These are phyloP conservation scores for Podila clonocystis DNA, from an alignment of 192 early-diverging fungal genomes.

Conservation along the genomic window DNA sequence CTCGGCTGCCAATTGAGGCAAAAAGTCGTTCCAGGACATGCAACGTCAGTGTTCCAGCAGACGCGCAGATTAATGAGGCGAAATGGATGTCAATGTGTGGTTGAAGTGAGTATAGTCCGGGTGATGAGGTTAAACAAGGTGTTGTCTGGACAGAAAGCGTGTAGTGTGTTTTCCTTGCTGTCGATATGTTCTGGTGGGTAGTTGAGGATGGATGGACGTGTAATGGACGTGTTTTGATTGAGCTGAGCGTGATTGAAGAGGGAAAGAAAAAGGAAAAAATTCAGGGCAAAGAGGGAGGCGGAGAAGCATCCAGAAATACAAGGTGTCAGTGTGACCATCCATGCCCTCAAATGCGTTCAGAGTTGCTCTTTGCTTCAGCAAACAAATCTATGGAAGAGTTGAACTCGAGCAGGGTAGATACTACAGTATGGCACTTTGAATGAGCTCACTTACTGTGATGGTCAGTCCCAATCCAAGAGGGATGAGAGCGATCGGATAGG, in stretches of 20 bases:
- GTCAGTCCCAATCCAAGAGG: too few relatives aligned
- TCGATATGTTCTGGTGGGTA: not conserved
- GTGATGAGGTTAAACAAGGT: not conserved
- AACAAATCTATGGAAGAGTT: not conserved
- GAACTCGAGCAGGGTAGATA: not conserved
- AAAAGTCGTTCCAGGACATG: constrained; percentile 50
- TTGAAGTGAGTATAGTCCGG: not conserved
- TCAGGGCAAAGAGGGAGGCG: not conserved
- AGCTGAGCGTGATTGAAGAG: not conserved
- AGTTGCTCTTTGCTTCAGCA: not conserved
- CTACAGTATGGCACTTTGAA: too few relatives aligned
- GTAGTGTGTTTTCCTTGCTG: not conserved
- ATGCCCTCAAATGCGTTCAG: too few relatives aligned
- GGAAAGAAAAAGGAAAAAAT: not conserved
- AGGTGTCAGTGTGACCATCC: too few relatives aligned
- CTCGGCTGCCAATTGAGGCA: constrained; percentile 43
- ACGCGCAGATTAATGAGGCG: not conserved
- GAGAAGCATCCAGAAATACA: too few relatives aligned
- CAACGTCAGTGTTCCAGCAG: not conserved
- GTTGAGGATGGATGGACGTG: not conserved
- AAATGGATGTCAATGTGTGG: not conserved
- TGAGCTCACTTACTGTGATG: too few relatives aligned
- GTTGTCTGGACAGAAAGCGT: not conserved
- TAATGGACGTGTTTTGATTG: too few relatives aligned
- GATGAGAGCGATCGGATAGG: too few relatives aligned